Evolutionary conservation across 148 eudicot species (phyloP), one percentile per base, ranked within the genome.

Genomic region (Vaccinium macrocarpon): DNA sequence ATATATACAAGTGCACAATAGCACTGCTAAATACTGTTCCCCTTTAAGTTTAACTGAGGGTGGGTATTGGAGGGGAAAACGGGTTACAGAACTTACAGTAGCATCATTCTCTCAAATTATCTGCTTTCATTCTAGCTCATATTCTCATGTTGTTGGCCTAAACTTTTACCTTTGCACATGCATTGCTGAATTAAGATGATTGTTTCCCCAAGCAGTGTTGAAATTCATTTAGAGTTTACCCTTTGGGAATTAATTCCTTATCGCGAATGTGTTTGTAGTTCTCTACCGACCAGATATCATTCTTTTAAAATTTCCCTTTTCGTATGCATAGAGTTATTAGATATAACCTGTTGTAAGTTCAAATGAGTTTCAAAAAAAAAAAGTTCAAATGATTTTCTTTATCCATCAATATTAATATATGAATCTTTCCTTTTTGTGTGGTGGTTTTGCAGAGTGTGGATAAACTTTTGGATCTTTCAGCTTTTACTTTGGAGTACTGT

Each of bases 391-490:
- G 48, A 72, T 72, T 72, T 32, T 72, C 48, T 42, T 42, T 42
- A 42, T 42, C 46, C 76, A 35, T 35, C 76, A 72, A 50, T 48
- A 42, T 57, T 42, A 18, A 27, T 57, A 29, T 80, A 55, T 9
- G 7, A 64, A 11, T 42, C 25, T 62, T 49, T 25, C 25, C 13
- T 82, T 9, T 23, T 70, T 46, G n/a, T 82, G 38, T 71, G 86
- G 23, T 82, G 78, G 15, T 73, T 78, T 59, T 87, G 83, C 89
- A 95, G 98, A 91, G 97, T 86, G 86, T 91, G 90, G 95, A 93
- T 76, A 89, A 88, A 82, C 94, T 95, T 82, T 87, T 93, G 72
- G 94, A 93, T 59, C 64, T 91, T 29, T 90, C 98, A 78, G 92
- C 92, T 74, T 88, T 91, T 76, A 83, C 84, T 52, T 85, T 90